phyloP scores from a whole-genome alignment of 176 grass and related monocot species.

The Typha latifolia region DNA sequence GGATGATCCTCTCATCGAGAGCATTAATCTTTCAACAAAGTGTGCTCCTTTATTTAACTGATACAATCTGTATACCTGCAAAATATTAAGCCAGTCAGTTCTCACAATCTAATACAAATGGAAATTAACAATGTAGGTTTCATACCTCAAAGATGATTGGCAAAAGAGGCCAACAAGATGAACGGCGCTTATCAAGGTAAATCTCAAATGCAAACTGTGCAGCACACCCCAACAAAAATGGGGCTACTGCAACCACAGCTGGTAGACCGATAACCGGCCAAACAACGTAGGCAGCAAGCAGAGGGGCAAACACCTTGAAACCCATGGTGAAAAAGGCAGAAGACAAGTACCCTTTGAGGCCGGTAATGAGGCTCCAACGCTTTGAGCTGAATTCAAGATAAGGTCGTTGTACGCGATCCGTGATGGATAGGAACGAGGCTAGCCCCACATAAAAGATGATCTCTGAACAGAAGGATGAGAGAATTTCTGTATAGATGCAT shows the following conservation, averaged over 20 bases:
- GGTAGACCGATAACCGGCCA: constrained; percentile 33
- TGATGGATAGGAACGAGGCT: constrained; percentile 11
- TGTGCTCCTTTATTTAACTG: constrained; percentile 36
- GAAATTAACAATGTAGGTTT: background rate
- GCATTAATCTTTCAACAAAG: constrained; percentile 31
- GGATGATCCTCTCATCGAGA: constrained; percentile 14
- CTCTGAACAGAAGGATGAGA: constrained; percentile 17
- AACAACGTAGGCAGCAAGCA: constrained; percentile 23
- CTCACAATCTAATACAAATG: background rate
- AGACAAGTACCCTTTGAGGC: constrained; percentile 25
- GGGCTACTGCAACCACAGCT: constrained; percentile 19
- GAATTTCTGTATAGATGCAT: constrained; percentile 11
- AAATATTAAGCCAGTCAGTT: background rate
- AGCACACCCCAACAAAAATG: constrained; percentile 30
- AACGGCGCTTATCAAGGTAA: constrained; percentile 8
- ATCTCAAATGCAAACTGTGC: constrained; percentile 31
- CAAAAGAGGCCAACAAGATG: constrained; percentile 34
- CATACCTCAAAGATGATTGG: constrained; percentile 39
- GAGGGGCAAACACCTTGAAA: constrained; percentile 28
- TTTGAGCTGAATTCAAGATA: constrained; percentile 17
- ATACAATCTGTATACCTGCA: constrained; percentile 31
- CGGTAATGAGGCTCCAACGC: constrained; percentile 29
- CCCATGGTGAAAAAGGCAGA: constrained; percentile 34
- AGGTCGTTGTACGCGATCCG: constrained; percentile 14
- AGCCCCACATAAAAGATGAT: constrained; percentile 22